Conservation (phyloP, 371 early-diverging fungal species). For the Circinella umbellata region DNA sequence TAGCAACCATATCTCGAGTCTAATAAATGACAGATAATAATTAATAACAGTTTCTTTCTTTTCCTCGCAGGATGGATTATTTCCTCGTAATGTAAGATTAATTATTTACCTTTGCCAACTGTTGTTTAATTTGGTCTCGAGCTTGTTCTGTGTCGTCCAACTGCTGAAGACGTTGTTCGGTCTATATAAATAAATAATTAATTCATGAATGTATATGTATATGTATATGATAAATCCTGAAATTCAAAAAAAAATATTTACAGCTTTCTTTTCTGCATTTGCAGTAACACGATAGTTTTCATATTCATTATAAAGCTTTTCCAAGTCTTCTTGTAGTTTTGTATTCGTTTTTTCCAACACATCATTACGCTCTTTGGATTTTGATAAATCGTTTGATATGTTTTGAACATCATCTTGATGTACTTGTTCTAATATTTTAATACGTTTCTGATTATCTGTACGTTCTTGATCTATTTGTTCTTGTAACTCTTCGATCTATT, state of each 20-base stretch:
- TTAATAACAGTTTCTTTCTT: too few relatives aligned
- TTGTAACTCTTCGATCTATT: constrained; percentile 19
- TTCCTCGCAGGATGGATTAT: too few relatives aligned
- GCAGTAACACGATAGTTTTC: neutral
- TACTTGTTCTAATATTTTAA: constrained; percentile 20
- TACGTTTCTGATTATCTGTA: constrained; percentile 8
- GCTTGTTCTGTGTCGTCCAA: constrained; percentile 43
- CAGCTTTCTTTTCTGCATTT: constrained; percentile 3
- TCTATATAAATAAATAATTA: neutral
- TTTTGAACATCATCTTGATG: constrained; percentile 21
- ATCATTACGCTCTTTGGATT: neutral
- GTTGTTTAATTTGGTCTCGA: constrained; percentile 45
- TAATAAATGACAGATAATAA: constrained; percentile 11
- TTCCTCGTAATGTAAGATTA: too few relatives aligned
- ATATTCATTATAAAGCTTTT: constrained; percentile 6
- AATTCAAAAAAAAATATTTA: neutral
- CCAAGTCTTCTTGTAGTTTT: constrained; percentile 9
- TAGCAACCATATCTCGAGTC: constrained; percentile 54
- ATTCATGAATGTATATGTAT: too few relatives aligned
- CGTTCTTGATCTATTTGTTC: constrained; percentile 27
- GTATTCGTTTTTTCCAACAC: neutral
- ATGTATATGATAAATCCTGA: too few relatives aligned
- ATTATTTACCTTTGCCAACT: constrained; percentile 40
- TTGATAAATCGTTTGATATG: neutral
- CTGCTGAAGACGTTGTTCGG: constrained; percentile 25